Conservation (phyloP, 108 stramenopile species). For the Nannochloropsis salina region DNA sequence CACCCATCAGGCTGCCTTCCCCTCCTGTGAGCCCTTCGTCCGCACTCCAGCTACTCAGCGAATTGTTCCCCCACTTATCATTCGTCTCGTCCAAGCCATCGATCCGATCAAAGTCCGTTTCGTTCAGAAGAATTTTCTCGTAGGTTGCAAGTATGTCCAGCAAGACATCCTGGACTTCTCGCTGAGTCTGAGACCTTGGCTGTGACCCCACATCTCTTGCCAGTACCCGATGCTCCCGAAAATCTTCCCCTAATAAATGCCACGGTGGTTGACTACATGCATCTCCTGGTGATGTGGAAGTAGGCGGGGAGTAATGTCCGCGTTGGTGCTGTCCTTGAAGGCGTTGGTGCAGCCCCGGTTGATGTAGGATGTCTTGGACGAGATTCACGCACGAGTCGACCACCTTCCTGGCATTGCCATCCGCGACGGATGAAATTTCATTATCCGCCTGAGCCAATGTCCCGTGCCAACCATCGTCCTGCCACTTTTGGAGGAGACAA, state of each 20-base stretch:
- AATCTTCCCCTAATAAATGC: no score
- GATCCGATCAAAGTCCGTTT: background rate
- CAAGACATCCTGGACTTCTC: conserved; percentile 8
- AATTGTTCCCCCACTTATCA: background rate
- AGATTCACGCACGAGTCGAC: background rate
- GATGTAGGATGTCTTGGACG: background rate
- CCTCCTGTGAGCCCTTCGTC: background rate
- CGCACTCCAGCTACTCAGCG: background rate
- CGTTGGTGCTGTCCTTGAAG: background rate
- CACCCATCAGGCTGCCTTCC: background rate
- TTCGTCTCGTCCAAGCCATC: background rate
- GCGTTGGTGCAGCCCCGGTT: background rate
- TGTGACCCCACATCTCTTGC: background rate
- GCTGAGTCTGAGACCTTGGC: background rate
- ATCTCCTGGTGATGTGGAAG: background rate
- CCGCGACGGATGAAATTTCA: no score
- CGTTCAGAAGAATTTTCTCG: background rate
- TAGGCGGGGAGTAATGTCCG: background rate
- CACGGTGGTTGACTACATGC: background rate
- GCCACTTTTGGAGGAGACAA: no score
- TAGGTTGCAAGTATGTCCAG: background rate
- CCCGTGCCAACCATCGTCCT: no score
- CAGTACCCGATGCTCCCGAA: no score
- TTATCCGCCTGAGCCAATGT: no score
- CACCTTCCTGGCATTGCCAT: background rate